These are phyloP conservation scores for Corylus avellana DNA, from an alignment of 306 rosid genomes.

Conservation along the genomic window DNA sequence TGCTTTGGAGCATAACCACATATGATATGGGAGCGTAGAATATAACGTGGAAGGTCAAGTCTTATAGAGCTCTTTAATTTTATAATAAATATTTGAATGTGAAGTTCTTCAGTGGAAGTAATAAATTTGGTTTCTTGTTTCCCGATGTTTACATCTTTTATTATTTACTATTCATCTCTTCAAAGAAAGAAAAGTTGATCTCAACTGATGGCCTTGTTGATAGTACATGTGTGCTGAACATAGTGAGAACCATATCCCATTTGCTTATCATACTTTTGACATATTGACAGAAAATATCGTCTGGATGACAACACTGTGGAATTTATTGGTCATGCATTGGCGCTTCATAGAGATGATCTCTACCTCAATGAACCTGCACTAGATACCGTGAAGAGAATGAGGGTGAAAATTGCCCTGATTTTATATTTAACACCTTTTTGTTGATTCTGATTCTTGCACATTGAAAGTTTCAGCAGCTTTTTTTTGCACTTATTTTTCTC, in stretches of 20 bases:
- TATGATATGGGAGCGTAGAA: background rate
- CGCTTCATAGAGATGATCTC: constrained; percentile 95
- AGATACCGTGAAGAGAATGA: constrained; percentile 95
- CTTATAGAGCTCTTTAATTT: background rate
- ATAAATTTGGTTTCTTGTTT: background rate
- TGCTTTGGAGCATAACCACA: background rate
- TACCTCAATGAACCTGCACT: constrained; percentile 85
- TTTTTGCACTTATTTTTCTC: constrained; percentile 18
- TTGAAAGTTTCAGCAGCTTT: constrained; percentile 20
- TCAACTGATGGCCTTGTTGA: background rate
- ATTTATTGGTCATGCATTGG: constrained; percentile 94
- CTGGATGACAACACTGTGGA: constrained; percentile 91
- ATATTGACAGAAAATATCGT: constrained; percentile 77
- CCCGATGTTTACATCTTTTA: background rate
- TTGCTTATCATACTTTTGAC: constrained; percentile 32
- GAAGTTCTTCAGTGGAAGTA: background rate
- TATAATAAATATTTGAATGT: background rate
- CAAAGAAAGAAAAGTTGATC: background rate
- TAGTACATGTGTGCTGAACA: constrained; percentile 2
- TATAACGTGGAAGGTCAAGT: background rate
- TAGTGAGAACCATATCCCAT: constrained; percentile 14
- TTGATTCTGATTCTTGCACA: constrained; percentile 10
- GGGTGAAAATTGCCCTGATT: constrained; percentile 44
- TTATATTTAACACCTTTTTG: constrained; percentile 15
- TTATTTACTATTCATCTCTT: background rate